Evolutionary conservation across 2,329 filamentous ascomycete genomes (phyloP).

Genomic region (Hypoxylon sp.): DNA sequence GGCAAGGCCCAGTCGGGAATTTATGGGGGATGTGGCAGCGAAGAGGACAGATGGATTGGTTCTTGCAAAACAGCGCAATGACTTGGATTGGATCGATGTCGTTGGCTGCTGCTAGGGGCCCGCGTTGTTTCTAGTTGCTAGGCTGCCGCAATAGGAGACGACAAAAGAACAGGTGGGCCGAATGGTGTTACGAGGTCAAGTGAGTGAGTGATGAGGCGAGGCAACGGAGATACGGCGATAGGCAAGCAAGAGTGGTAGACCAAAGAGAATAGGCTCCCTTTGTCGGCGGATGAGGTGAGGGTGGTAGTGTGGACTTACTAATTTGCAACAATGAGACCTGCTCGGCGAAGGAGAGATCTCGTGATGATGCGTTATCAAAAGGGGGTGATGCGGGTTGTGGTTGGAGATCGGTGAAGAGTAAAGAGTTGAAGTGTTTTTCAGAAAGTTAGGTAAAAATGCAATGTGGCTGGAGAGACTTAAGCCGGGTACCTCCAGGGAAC

Average conservation of each 20-base stretch:
- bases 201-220: conserved; percentile 24
- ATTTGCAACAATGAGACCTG: conserved; percentile 52
- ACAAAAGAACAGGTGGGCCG: conserved; percentile 46
- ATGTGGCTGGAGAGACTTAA: conserved; percentile 50
- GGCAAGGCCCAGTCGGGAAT: conserved; percentile 34
- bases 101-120: conserved; percentile 26
- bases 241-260: conserved; percentile 21
- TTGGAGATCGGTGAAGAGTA: conserved; percentile 51
- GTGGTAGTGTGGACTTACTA: conserved; percentile 49
- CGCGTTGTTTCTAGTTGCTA: conserved; percentile 41
- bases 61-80: conserved; percentile 37
- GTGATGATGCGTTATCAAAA: conserved; percentile 49
- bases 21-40: conserved; percentile 32
- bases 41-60: conserved; percentile 48
- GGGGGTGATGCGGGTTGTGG: conserved; percentile 48
- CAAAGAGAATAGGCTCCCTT: conserved; percentile 41
- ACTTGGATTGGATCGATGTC: conserved; percentile 31
- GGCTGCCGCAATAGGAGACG: conserved; percentile 48
- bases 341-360: conserved; percentile 53
- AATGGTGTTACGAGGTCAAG: conserved; percentile 35
- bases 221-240: conserved; percentile 22
- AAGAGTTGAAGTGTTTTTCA: conserved; percentile 39
- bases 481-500: too few relatives aligned
- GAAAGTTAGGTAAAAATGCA: conserved; percentile 49
- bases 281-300: conserved; percentile 33